These are phyloP conservation scores for Colletotrichum lentis DNA, from an alignment of 2,329 filamentous ascomycete species.

Conservation along the genomic window DNA sequence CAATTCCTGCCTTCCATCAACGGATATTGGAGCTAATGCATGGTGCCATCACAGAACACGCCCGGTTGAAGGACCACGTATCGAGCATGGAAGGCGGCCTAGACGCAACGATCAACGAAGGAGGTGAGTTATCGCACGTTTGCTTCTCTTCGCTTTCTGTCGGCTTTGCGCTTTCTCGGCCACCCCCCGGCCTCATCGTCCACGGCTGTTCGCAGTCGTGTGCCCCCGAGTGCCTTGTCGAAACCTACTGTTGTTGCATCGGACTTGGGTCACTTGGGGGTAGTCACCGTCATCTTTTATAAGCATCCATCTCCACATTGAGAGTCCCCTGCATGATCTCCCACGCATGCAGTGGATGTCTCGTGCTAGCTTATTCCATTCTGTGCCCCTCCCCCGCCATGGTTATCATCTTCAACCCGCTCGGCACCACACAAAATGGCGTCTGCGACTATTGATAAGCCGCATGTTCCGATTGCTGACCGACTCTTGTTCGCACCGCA, in stretches of 20 bases:
- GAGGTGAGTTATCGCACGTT: conserved; percentile 68
- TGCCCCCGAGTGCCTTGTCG: conserved; percentile 37
- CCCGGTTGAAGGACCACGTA: conserved; percentile 90
- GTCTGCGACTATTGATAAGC: conserved; percentile 22
- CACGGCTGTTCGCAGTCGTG: conserved; percentile 43
- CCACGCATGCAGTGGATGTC: conserved; percentile 47
- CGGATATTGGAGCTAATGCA: conserved; percentile 50
- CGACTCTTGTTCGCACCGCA: conserved; percentile 47
- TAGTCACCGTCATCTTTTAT: conserved; percentile 31
- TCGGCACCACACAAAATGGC: not conserved
- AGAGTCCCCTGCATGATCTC: conserved; percentile 48
- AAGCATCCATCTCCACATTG: conserved; percentile 38
- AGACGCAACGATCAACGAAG: conserved; percentile 91
- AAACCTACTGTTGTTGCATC: conserved; percentile 12
- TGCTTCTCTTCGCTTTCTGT: conserved; percentile 42
- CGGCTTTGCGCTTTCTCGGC: conserved; percentile 33
- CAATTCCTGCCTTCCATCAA: conserved; percentile 10
- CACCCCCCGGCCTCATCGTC: conserved; percentile 42
- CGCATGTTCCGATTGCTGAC: conserved; percentile 40
- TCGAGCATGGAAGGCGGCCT: conserved; percentile 86
- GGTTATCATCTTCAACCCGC: not conserved
- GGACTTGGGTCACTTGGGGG: not conserved
- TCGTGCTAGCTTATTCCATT: conserved; percentile 42
- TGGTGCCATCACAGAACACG: conserved; percentile 72
- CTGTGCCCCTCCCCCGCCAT: conserved; percentile 22